These are phyloP conservation scores for Puccinellia tenuiflora DNA, from an alignment of 176 grass and related monocot species.

Conservation along the genomic window DNA sequence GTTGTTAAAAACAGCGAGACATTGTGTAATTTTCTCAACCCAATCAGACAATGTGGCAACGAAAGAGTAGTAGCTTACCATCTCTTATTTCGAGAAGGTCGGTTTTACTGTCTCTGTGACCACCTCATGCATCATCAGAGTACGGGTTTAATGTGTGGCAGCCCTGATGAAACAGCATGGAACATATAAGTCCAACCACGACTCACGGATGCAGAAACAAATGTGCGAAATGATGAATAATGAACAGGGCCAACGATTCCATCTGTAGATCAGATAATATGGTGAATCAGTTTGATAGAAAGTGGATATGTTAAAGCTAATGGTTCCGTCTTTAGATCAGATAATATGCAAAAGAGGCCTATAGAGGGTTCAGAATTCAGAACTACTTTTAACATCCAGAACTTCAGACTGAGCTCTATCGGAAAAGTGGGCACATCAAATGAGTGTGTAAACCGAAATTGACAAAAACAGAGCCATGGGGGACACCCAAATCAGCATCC, in stretches of 20 bases:
- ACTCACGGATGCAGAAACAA: background rate
- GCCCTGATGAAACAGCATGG: background rate
- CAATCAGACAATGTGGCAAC: too few species aligned
- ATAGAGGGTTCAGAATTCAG: background rate
- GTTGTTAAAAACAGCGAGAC: background rate
- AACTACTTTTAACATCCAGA: background rate
- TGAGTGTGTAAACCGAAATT: too few species aligned
- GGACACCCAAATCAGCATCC: too few species aligned
- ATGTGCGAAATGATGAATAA: background rate
- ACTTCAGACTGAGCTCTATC: too few species aligned
- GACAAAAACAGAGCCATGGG: background rate
- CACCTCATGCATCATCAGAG: background rate
- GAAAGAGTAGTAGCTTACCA: conserved; percentile 11
- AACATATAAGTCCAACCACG: background rate
- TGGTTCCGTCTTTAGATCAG: background rate
- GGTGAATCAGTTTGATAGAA: background rate
- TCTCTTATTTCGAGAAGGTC: background rate
- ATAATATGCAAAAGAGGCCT: background rate
- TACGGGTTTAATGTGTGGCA: background rate
- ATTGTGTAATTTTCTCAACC: too few species aligned
- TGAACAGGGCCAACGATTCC: background rate
- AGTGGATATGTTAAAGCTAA: background rate
- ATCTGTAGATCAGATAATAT: too few species aligned
- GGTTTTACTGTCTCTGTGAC: background rate
- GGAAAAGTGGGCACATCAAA: too few species aligned